Conservation (phyloP, 2,329 filamentous ascomycete genomes). For the Knoxdaviesia proteae region DNA sequence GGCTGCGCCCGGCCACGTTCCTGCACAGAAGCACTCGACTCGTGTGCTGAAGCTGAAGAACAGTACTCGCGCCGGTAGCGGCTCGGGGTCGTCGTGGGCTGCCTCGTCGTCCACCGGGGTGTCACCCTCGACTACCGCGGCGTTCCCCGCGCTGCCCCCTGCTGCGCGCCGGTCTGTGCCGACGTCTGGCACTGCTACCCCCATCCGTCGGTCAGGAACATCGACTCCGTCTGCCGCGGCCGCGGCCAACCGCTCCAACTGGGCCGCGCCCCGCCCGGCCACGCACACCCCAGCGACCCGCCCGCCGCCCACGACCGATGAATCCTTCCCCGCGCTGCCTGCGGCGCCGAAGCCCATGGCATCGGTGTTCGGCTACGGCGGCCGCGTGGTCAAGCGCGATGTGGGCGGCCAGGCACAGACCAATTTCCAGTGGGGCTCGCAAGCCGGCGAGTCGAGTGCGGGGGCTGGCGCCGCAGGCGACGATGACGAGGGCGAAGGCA, state of each 20-base stretch:
- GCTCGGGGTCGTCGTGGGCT: conserved; percentile 7
- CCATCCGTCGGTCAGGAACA: not conserved
- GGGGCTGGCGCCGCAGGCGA: conserved; percentile 10
- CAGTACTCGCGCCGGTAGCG: conserved; percentile 25
- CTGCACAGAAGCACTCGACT: conserved; percentile 27
- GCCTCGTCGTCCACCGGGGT: conserved; percentile 3
- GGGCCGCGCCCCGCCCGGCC: not conserved
- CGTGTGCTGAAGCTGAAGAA: conserved; percentile 38
- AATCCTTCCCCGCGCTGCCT: conserved; percentile 69
- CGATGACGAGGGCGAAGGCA: conserved; percentile 10
- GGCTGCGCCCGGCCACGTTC: conserved; percentile 15
- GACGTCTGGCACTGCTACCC: not conserved
- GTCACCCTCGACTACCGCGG: conserved; percentile 9
- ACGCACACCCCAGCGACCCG: not conserved
- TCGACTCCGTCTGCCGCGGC: conserved; percentile 1
- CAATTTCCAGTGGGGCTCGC: conserved; percentile 27
- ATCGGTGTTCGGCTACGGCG: conserved; percentile 40
- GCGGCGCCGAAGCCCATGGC: conserved; percentile 49
- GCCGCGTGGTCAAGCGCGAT: conserved; percentile 32
- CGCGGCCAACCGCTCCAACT: conserved; percentile 1
- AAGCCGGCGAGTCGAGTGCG: conserved; percentile 9
- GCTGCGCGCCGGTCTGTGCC: conserved; percentile 1
- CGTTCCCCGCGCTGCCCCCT: conserved; percentile 23
- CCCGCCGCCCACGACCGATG: conserved; percentile 12
- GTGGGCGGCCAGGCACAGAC: conserved; percentile 22